Evolutionary conservation across 352 stramenopile species (phyloP), one percentile per base, ranked within the genome.

Genomic region (Phytophthora fragariaefolia): DNA sequence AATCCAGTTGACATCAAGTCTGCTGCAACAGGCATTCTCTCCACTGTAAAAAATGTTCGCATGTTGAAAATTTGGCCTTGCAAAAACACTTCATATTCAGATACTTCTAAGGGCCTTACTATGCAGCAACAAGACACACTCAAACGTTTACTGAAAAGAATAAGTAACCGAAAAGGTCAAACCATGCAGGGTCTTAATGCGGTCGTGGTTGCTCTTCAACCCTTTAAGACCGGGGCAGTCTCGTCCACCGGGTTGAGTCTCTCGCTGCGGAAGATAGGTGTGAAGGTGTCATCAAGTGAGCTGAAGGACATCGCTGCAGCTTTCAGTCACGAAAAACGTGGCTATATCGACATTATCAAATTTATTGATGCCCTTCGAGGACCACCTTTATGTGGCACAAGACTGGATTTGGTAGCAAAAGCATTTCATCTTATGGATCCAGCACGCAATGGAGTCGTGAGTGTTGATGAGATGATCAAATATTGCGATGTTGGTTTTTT

Each of bases 401-500:
- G 89, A n/a, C 63, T 65, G 10, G 43, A 40, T 6, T 54, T 96
- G 23, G 72, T 96, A n/a, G 30, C 66, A 10, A 63, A 67, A 17
- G 83, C 76, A 26, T 97, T 94, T 54, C 46, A 71, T 5, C 65
- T 74, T 52, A 76, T 96, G 61, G 89, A 96, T 53, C 47, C 53
- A 24, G 43, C 63, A 0, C 22, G 64, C 3, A 43, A 40, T 8
- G 84, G 82, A 24, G 57, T 63, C 20, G 72, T 93, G 4, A 75
- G 76, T 1, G 58, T 89, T 45, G 77, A 89, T 30, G 82, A 89
- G 45, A 40, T 96, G 22, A 63, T 79, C 17, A 76, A 84, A 2
- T 76, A 82, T 24, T 97, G 96, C 61, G 77, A 96, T 23, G 86
- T 87, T 5, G 76, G 74, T n/a, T 67, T 89, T 26, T 63, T 96